A percentile compares a stretch with the other conserved stretches of the same genome.
Evolutionary conservation across 768 basidiomycete species (phyloP).

Genomic region (Pleurotus djamor): DNA sequence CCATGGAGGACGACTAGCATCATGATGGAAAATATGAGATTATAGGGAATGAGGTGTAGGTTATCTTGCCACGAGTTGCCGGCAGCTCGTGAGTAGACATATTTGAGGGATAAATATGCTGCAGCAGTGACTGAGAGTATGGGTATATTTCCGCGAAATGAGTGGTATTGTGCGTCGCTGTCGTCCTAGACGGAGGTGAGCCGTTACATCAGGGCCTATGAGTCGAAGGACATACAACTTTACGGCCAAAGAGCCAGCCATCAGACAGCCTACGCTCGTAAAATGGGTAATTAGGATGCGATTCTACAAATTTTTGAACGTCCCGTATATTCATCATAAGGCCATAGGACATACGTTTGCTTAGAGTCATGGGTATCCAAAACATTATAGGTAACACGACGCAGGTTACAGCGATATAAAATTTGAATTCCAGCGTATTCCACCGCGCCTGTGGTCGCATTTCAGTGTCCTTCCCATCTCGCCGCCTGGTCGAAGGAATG

Average conservation of each 20-base stretch:
- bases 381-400: slow-evolving; percentile 72
- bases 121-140: slow-evolving; percentile 46
- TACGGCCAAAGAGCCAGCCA: slow-evolving; percentile 83
- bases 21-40: slow-evolving; percentile 55
- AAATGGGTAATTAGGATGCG: slow-evolving; percentile 69
- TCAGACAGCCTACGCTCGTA: slow-evolving; percentile 56
- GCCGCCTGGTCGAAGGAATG: slow-evolving; percentile 35
- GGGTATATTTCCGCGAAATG: slow-evolving; percentile 80
- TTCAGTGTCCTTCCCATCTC: slow-evolving; percentile 14
- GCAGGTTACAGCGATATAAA: slow-evolving; percentile 64
- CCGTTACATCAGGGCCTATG: not conserved
- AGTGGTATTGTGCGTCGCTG: slow-evolving; percentile 88
- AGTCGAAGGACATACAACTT: slow-evolving; percentile 55
- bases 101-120: slow-evolving; percentile 57
- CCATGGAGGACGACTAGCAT: slow-evolving; percentile 83
- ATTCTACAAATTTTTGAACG: slow-evolving; percentile 37
- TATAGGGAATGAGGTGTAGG: slow-evolving; percentile 50
- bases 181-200: slow-evolving; percentile 62
- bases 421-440: slow-evolving; percentile 76
- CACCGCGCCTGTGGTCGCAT: slow-evolving; percentile 55
- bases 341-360: slow-evolving; percentile 57
- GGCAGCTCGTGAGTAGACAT: slow-evolving; percentile 36
- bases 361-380: slow-evolving; percentile 72
- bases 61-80: slow-evolving; percentile 18
- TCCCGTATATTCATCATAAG: slow-evolving; percentile 1